A percentile compares a stretch with the other conserved stretches of the same genome.
phyloP scores from a whole-genome alignment of 129 eudicot genomes.

The Calendula officinalis region DNA sequence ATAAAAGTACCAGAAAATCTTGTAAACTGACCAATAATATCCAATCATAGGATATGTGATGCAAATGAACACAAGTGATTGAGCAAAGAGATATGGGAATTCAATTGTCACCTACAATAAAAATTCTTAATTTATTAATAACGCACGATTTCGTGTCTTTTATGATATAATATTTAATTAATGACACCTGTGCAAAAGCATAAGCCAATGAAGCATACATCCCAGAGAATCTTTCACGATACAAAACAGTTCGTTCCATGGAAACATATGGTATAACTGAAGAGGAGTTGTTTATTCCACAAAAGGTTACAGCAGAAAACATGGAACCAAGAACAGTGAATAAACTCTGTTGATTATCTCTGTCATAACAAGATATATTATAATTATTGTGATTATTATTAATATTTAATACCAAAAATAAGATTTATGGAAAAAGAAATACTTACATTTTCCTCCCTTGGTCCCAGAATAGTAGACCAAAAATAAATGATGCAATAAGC shows the following conservation, averaged over 20 bases:
- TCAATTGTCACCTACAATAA: conserved; percentile 30
- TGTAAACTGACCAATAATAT: conserved; percentile 26
- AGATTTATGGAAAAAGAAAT: neutral
- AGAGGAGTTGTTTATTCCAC: conserved; percentile 27
- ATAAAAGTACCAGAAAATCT: conserved; percentile 38
- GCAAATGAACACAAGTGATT: conserved; percentile 21
- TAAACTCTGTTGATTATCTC: conserved; percentile 30
- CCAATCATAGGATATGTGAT: conserved; percentile 36
- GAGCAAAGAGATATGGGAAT: conserved; percentile 31
- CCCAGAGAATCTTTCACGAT: conserved; percentile 34
- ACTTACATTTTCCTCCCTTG: conserved; percentile 44
- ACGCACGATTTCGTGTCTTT: neutral
- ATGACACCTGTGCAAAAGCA: conserved; percentile 30
- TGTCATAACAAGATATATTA: conserved; percentile 18
- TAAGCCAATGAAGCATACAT: conserved; percentile 37
- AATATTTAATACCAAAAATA: too few species aligned
- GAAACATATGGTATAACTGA: conserved; percentile 28
- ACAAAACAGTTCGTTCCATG: conserved; percentile 27
- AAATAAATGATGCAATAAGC: conserved; percentile 28
- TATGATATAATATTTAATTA: too few species aligned
- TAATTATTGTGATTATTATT: too few species aligned
- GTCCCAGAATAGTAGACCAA: conserved; percentile 41
- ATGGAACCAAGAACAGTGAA: conserved; percentile 30
- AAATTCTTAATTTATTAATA: neutral
- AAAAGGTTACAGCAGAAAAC: conserved; percentile 24